These are phyloP conservation scores for Penicillium paradoxum DNA, from an alignment of 495 filamentous ascomycete genomes.

Conservation along the genomic window DNA sequence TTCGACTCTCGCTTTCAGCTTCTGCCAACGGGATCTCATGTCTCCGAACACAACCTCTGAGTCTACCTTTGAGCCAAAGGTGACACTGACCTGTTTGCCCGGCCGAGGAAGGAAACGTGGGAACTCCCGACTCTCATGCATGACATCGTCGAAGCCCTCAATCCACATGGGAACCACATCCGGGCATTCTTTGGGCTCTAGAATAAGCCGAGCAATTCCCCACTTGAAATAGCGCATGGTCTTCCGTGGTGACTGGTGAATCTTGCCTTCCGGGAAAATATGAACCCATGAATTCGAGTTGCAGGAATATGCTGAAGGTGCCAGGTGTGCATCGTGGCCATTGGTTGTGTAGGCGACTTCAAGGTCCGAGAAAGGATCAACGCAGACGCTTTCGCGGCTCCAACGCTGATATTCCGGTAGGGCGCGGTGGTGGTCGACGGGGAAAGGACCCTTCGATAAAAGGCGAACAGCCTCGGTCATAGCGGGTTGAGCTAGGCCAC, in stretches of 20 bases:
- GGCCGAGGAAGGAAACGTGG: slow-evolving; percentile 79
- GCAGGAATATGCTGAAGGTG: slow-evolving; percentile 54
- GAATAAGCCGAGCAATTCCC: slow-evolving; percentile 83
- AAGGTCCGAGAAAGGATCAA: slow-evolving; percentile 45
- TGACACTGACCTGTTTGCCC: slow-evolving; percentile 65
- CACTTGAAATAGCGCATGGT: slow-evolving; percentile 96
- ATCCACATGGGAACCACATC: slow-evolving; percentile 92
- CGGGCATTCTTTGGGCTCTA: slow-evolving; percentile 78
- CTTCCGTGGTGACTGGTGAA: slow-evolving; percentile 77
- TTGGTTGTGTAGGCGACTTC: slow-evolving; percentile 47
- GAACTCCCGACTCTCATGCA: slow-evolving; percentile 72
- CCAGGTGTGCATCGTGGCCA: slow-evolving; percentile 53
- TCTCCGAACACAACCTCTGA: slow-evolving; percentile 54
- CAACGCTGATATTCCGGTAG: slow-evolving; percentile 33
- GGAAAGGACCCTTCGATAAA: slow-evolving; percentile 61
- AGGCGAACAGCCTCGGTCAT: slow-evolving; percentile 82
- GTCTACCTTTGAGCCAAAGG: slow-evolving; percentile 57
- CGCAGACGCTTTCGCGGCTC: slow-evolving; percentile 39
- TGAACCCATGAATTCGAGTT: slow-evolving; percentile 78
- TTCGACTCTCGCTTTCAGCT: slow-evolving; percentile 48
- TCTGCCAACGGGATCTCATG: slow-evolving; percentile 62
- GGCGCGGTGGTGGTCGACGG: slow-evolving; percentile 34
- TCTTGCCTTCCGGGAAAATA: slow-evolving; percentile 90
- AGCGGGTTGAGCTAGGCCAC: slow-evolving; percentile 81
- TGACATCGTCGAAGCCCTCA: slow-evolving; percentile 76